These are phyloP conservation scores for Aspergillus sparsus DNA, from an alignment of 495 filamentous ascomycete species.

Conservation along the genomic window DNA sequence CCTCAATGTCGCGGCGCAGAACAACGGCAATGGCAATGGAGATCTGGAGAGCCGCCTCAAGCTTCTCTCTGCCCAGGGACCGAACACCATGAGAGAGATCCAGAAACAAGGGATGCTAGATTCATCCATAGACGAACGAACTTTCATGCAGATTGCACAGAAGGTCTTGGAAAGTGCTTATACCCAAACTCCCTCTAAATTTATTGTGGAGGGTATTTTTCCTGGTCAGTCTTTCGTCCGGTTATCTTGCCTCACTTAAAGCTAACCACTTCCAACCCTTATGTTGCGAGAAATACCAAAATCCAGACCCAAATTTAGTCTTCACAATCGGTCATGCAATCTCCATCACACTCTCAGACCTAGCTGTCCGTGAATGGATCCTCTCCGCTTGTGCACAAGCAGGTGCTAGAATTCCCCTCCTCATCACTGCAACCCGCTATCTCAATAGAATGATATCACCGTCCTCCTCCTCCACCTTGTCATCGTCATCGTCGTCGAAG, in stretches of 20 bases:
- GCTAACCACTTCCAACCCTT: too few relatives aligned
- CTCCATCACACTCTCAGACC: slow-evolving; percentile 1
- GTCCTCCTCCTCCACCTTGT: too few relatives aligned
- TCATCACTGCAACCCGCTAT: slow-evolving; percentile 17
- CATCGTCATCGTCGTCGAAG: too few relatives aligned
- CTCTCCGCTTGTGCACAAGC: slow-evolving; percentile 30
- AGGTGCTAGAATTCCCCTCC: slow-evolving; percentile 19
- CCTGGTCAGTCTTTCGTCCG: slow-evolving; percentile 25
- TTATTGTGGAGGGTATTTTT: slow-evolving; percentile 27
- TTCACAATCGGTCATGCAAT: slow-evolving; percentile 30
- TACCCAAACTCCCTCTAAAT: slow-evolving; percentile 12
- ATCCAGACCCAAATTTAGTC: slow-evolving; percentile 32
- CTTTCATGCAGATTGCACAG: slow-evolving; percentile 24
- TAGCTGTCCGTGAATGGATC: slow-evolving; percentile 27
- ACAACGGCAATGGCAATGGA: not conserved
- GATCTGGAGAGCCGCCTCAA: slow-evolving; percentile 1
- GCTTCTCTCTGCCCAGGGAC: not conserved
- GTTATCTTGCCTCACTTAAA: too few relatives aligned
- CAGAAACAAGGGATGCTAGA: slow-evolving; percentile 2
- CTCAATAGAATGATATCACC: slow-evolving; percentile 5
- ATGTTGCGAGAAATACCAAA: too few relatives aligned
- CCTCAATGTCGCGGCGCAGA: not conserved
- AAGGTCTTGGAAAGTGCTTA: slow-evolving; percentile 24
- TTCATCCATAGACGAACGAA: slow-evolving; percentile 1
- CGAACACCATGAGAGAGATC: not conserved